Evolutionary conservation across 83 land plant genomes (phyloP).

Genomic region (Thuja plicata): DNA sequence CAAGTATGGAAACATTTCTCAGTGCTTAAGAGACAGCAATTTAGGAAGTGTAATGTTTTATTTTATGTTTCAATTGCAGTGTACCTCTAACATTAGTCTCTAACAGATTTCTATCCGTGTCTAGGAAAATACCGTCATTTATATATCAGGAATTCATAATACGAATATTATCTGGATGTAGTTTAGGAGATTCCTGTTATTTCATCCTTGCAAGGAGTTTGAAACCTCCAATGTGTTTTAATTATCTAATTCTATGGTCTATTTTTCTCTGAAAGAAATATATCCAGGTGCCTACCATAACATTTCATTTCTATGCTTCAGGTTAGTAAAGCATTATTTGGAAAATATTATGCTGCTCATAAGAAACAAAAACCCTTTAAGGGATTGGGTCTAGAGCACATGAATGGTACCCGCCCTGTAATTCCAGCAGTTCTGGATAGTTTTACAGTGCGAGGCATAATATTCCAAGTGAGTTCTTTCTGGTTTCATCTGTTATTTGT

Average conservation of each 20-base stretch:
- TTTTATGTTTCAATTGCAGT: neutral
- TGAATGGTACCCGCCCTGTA: conserved; percentile 61
- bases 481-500: neutral
- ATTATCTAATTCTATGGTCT: neutral
- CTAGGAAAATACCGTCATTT: neutral
- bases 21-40: neutral
- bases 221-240: neutral
- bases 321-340: conserved; percentile 88
- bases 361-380: conserved; percentile 62
- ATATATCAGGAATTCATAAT: too few relatives aligned
- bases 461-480: conserved; percentile 57
- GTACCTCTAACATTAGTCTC: neutral
- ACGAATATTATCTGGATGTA: conserved; percentile 42
- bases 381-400: conserved; percentile 83
- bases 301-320: conserved; percentile 15
- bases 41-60: neutral
- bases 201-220: neutral
- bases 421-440: conserved; percentile 47
- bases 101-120: neutral
- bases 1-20: too few relatives aligned
- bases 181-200: conserved; percentile 13
- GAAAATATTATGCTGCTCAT: conserved; percentile 52
- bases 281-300: neutral
- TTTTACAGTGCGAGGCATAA: conserved; percentile 32
- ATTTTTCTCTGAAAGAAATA: neutral